Evolutionary conservation across 2,329 filamentous ascomycete genomes (phyloP).

Genomic region (Phyllosticta citriasiana): DNA sequence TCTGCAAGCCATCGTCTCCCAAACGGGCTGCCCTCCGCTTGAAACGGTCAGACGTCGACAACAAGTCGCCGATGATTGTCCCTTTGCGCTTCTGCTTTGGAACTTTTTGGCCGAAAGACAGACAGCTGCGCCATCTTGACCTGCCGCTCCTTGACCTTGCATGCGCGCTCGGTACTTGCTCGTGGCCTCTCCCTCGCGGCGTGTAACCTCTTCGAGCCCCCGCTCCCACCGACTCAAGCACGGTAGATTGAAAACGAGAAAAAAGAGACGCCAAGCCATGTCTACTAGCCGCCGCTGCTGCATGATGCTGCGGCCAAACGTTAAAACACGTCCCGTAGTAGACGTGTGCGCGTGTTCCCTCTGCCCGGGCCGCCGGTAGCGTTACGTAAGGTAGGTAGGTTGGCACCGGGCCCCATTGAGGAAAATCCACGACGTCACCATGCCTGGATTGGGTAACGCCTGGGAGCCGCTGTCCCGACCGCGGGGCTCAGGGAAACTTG

Average conservation of each 20-base stretch:
- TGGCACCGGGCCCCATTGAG: not conserved
- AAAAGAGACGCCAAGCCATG: too few species aligned
- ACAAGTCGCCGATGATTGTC: not conserved
- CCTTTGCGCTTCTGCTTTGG: not conserved
- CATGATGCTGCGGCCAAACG: not conserved
- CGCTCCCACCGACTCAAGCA: too few species aligned
- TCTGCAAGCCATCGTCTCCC: not conserved
- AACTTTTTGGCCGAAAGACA: not conserved
- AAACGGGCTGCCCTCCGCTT: not conserved
- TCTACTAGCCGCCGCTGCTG: not conserved
- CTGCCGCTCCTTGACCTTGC: too few species aligned
- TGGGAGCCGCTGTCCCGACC: not conserved
- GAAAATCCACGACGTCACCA: not conserved
- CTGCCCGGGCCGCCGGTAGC: not conserved
- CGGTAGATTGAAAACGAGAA: too few species aligned
- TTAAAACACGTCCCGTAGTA: not conserved
- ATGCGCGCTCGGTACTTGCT: too few species aligned
- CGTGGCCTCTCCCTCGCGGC: too few species aligned
- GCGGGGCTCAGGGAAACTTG: not conserved
- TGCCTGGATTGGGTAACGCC: not conserved
- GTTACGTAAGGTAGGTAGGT: not conserved
- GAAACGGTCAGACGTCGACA: not conserved
- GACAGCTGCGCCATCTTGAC: not conserved
- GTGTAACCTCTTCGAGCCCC: too few species aligned
- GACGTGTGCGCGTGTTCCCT: not conserved